Evolutionary conservation across 345 rosid genomes (phyloP).

Genomic region (Triadica sebifera): DNA sequence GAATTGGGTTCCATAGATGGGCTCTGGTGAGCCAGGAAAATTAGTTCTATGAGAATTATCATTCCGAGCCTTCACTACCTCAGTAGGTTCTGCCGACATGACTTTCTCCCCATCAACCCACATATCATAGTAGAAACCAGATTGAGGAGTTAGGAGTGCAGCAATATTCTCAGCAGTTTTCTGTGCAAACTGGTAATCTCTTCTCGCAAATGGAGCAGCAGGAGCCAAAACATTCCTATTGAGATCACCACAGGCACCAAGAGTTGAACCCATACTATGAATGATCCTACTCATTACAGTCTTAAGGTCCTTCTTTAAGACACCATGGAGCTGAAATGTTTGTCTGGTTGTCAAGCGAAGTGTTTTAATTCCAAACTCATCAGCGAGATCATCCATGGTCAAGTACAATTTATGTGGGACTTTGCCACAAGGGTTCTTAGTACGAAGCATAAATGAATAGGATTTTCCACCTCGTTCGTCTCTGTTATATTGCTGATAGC

Average conservation of each 20-base stretch:
- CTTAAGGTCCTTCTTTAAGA: slow-evolving; percentile 85
- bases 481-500: slow-evolving; percentile 95
- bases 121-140: slow-evolving; percentile 96
- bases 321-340: slow-evolving; percentile 98
- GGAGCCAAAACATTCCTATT: slow-evolving; percentile 97
- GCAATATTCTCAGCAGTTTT: slow-evolving; percentile 92
- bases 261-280: slow-evolving; percentile 85
- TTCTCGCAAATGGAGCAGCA: slow-evolving; percentile 71
- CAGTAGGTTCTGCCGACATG: slow-evolving; percentile 84
- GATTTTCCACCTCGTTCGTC: slow-evolving; percentile 86
- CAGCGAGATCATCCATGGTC: slow-evolving; percentile 96
- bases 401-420: slow-evolving; percentile 79
- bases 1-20: slow-evolving; percentile 94
- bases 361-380: slow-evolving; percentile 90
- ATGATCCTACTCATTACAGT: slow-evolving; percentile 89
- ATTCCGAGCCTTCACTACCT: slow-evolving; percentile 85
- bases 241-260: slow-evolving; percentile 98
- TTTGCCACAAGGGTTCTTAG: slow-evolving; percentile 86
- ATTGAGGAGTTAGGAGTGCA: slow-evolving; percentile 83
- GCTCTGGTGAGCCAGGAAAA: slow-evolving; percentile 90
- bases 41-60: slow-evolving; percentile 94
- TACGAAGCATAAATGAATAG: slow-evolving; percentile 95
- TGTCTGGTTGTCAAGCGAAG: slow-evolving; percentile 96
- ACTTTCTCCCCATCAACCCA: slow-evolving; percentile 99
- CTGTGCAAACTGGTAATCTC: slow-evolving; percentile 81